Conservation (phyloP, 1,284 basidiomycete genomes). For the Boletus sp. region DNA sequence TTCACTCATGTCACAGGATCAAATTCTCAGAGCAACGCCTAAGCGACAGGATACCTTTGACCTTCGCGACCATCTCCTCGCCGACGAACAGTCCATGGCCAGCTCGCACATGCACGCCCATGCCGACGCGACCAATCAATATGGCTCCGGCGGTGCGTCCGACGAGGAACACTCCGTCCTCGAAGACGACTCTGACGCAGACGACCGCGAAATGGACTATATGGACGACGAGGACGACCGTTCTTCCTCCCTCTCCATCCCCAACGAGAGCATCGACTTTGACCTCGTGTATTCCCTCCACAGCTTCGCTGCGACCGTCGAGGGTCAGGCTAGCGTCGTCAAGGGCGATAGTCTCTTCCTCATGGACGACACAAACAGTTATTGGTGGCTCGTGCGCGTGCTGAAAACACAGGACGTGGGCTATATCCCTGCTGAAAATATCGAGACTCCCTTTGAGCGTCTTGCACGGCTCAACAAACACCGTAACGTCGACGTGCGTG, state of each 20-base stretch:
- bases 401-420: conserved; percentile 99
- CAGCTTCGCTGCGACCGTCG: conserved; percentile 92
- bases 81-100: conserved; percentile 50
- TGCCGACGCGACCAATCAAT: conserved; percentile 47
- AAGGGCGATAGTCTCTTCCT: conserved; percentile 92
- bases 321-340: conserved; percentile 94
- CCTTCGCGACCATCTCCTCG: conserved; percentile 59
- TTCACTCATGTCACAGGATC: conserved; percentile 30
- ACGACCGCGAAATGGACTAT: conserved; percentile 59
- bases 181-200: conserved; percentile 71
- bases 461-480: conserved; percentile 96
- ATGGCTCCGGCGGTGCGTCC: conserved; percentile 38
- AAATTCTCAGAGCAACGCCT: conserved; percentile 16
- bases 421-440: conserved; percentile 98
- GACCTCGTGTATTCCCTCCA: conserved; percentile 87
- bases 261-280: conserved; percentile 88
- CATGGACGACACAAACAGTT: conserved; percentile 95
- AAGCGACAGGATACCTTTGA: conserved; percentile 65
- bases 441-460: conserved; percentile 97
- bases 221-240: conserved; percentile 70
- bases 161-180: conserved; percentile 75
- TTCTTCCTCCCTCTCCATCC: conserved; percentile 80
- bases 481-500: conserved; percentile 89
- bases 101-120: conserved; percentile 52
- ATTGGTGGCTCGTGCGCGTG: conserved; percentile 97